Base-by-base conservation (phyloP, 176 grass and related monocot genomes). In the Lolium perenne region DNA sequence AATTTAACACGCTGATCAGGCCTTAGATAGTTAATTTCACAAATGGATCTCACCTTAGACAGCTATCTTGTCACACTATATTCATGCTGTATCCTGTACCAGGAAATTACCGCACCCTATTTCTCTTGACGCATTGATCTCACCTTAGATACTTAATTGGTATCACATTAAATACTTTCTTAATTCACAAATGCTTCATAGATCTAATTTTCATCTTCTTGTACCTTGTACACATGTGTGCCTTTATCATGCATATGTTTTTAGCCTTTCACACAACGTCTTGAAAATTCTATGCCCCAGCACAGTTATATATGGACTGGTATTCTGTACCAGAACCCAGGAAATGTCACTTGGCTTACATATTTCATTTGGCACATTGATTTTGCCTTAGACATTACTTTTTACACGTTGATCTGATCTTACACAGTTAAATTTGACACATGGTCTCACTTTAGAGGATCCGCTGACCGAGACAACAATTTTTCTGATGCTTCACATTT, bases 161-260 rank as follows among this genome's bases (percentile, higher is more conserved):
- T 47, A 47, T 47, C 46, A 10, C 46, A 47, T 50, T 50, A 50
- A 11, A 50, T 50, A 11, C 1, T 50, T 50, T 50, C 11, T 50
- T 50, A 50, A 4, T 13, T 50, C 2, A 14, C 48, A 50, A 11
- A 15, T 74, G 60, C 54, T 18, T 82, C 21, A 12, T 4, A 49
- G 61, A 62, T 9, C 50, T 63, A 0, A 22, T 5, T 15, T 80
- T 70, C 62, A 86, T 82, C 11, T 77, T 77, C 64, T 38, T 68
- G 63, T 66, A 8, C 6, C 41, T 32, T 65, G 13, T 18, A 68
- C 6, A 69, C 29, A 2, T 40, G 32, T 68, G 13, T 32, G 26
- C 26, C 32, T 38, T 68, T 9, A 50, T 50, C 48, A 50, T 15
- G 18, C 11, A 55, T 17, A 3, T 40, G 48, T 81, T 47, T 48